Percentiles rank a stretch among this genome's conserved stretches.
Conservation (phyloP, 179 eudicot species). For the Gypsophila paniculata region DNA sequence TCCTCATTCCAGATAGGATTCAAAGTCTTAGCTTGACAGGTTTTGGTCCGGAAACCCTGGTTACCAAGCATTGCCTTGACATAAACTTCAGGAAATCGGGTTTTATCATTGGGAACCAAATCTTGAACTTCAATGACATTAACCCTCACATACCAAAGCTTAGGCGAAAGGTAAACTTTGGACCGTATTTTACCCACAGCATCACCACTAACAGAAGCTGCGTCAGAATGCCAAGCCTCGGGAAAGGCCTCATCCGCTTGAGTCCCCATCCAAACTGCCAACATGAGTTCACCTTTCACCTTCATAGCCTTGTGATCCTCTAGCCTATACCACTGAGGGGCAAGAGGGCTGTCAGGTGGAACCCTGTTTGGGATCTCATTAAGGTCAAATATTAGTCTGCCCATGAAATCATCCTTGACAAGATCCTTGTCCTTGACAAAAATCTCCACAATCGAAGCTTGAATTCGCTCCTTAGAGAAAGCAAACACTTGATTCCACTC, state of each 20-base stretch:
- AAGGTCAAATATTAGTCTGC: conserved; percentile 35
- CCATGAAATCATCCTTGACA: conserved; percentile 42
- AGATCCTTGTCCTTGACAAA: conserved; percentile 58
- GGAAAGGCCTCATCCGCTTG: conserved; percentile 48
- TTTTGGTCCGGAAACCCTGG: conserved; percentile 34
- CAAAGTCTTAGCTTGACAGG: conserved; percentile 31
- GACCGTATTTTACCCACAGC: conserved; percentile 36
- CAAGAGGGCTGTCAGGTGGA: conserved; percentile 47
- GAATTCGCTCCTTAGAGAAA: conserved; percentile 65
- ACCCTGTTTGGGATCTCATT: conserved; percentile 39
- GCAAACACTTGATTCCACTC: conserved; percentile 74
- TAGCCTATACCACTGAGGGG: conserved; percentile 49
- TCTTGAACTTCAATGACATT: conserved; percentile 50
- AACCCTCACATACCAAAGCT: conserved; percentile 41
- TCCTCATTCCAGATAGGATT: conserved; percentile 51
- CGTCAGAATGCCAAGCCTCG: conserved; percentile 48
- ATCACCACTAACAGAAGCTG: conserved; percentile 37
- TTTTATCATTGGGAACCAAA: conserved; percentile 34
- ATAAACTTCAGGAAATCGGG: conserved; percentile 36
- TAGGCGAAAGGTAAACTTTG: conserved; percentile 45
- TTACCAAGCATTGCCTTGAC: conserved; percentile 39
- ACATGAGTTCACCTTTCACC: conserved; percentile 44
- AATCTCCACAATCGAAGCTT: conserved; percentile 48
- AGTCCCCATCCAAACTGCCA: conserved; percentile 51
- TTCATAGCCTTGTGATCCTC: conserved; percentile 37